These are phyloP conservation scores for Rhizomucor miehei DNA, from an alignment of 371 early-diverging fungal genomes.

Conservation along the genomic window DNA sequence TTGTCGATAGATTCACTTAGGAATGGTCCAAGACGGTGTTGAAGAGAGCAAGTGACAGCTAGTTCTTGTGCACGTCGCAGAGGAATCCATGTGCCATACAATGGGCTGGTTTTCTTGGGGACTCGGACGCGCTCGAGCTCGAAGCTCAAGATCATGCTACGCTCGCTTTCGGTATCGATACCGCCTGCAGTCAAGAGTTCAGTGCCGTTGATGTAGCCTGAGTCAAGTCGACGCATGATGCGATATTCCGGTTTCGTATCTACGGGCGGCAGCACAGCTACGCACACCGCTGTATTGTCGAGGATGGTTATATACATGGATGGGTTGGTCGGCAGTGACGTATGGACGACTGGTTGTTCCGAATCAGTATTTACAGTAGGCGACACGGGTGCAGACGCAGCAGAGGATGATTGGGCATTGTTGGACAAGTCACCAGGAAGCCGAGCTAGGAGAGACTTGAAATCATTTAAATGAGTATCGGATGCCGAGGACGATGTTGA, in stretches of 20 bases:
- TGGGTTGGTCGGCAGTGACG: constrained; percentile 35
- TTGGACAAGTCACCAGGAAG: constrained; percentile 19
- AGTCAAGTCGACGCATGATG: constrained; percentile 75
- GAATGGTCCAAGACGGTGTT: constrained; percentile 74
- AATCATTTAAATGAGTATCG: constrained; percentile 22
- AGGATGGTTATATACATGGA: constrained; percentile 71
- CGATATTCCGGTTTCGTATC: constrained; percentile 49
- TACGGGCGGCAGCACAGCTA: constrained; percentile 60
- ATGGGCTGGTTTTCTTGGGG: constrained; percentile 63
- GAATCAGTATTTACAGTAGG: constrained; percentile 7
- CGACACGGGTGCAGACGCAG: not conserved
- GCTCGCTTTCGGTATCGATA: constrained; percentile 80
- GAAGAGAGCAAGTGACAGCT: constrained; percentile 80
- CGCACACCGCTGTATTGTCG: constrained; percentile 72
- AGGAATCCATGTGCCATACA: constrained; percentile 92
- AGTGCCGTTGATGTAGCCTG: constrained; percentile 84
- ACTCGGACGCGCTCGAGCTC: constrained; percentile 80
- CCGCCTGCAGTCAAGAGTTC: constrained; percentile 85
- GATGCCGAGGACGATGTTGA: constrained; percentile 8
- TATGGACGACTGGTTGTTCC: constrained; percentile 18
- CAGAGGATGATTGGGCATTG: constrained; percentile 6
- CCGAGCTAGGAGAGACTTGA: constrained; percentile 36
- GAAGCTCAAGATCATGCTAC: constrained; percentile 82
- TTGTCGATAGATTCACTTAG: constrained; percentile 70
- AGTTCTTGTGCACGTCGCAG: constrained; percentile 81